These are phyloP conservation scores for Kuraishia piskuri DNA, from an alignment of 805 yeast species.

Conservation along the genomic window DNA sequence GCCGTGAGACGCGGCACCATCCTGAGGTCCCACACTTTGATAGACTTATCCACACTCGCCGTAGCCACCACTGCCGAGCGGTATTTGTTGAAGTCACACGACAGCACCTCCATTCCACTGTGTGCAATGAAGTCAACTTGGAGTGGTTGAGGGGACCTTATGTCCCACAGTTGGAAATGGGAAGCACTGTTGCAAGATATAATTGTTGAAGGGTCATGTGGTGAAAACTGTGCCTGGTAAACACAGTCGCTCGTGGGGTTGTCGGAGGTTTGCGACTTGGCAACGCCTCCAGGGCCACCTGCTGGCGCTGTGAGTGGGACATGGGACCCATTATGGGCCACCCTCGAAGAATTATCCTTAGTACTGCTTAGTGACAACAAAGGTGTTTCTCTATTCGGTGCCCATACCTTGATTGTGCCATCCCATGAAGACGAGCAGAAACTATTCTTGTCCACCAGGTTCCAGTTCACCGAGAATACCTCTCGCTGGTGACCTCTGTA, in stretches of 20 bases:
- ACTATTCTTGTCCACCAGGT: constrained; percentile 33
- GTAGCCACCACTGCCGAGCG: constrained; percentile 72
- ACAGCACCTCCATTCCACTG: constrained; percentile 69
- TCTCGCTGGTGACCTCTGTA: constrained; percentile 62
- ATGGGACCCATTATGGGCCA: constrained; percentile 6
- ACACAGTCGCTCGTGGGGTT: constrained; percentile 46
- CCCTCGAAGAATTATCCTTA: constrained; percentile 18
- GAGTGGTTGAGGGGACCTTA: constrained; percentile 56
- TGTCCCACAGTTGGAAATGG: constrained; percentile 74
- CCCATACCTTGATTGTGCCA: constrained; percentile 77
- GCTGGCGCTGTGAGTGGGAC: constrained; percentile 19
- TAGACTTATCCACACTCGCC: constrained; percentile 84
- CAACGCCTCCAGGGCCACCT: neutral
- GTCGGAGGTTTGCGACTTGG: constrained; percentile 10
- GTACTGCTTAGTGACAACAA: constrained; percentile 42
- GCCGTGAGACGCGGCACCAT: constrained; percentile 40
- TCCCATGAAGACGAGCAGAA: constrained; percentile 90
- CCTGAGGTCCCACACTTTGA: constrained; percentile 84
- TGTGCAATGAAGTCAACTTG: constrained; percentile 61
- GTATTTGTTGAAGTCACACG: constrained; percentile 89
- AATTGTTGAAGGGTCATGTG: constrained; percentile 67
- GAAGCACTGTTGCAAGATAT: constrained; percentile 71
- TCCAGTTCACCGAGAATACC: constrained; percentile 29
- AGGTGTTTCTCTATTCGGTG: constrained; percentile 49
- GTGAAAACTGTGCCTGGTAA: constrained; percentile 77